Evolutionary conservation across 2,329 filamentous ascomycete genomes (phyloP), one percentile per base, ranked within the genome.

Genomic region (Cordyceps sp.): DNA sequence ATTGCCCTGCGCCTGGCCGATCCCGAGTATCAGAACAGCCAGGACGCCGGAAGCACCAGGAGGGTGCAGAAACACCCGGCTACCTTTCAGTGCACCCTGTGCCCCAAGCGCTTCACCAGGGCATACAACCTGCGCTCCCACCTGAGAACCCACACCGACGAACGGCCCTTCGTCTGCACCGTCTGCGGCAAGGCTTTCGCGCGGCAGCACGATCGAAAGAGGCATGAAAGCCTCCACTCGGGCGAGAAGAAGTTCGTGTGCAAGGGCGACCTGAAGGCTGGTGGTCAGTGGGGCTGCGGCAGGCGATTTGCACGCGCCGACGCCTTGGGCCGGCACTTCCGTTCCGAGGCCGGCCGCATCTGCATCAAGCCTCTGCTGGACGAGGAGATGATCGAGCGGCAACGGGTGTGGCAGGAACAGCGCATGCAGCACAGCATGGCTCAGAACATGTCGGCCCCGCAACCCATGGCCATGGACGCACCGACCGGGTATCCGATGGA

Each of bases 201-300:
- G 6, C 78, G 90, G 18, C 90, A 98, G 50, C 90, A 98, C 50
- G 90, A 98, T 52, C 78, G 90, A 29, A 98, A 98, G 57, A 78
- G 90, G 25, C 90, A 98, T 54, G 90, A 98, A 58, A 86, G 88
- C 25, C 62, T 98, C 26, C 90, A 98, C 49, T 92, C 83, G 0
- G 90, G 90, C 26, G 90, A 98, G 59, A 98, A 96, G 71, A 96
- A 93, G 50, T 98, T 96, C 50, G 82, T 96, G 7, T 98, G 90
- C 58, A 85, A 84, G 43, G 90, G 90, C 33, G 81, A 86, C 36
- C 72, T 98, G 31, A 86, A 88, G 42, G 73, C 73, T 2, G 76
- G 78, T 29, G 78, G 78, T 5, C 73, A 80, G 41, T 98, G 90
- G 90, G 90, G 90, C 15, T 98, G 90, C 44, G 84, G 84, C 4